These are phyloP conservation scores for Globisporangium acanthophoron DNA, from an alignment of 352 stramenopile species.

Conservation along the genomic window DNA sequence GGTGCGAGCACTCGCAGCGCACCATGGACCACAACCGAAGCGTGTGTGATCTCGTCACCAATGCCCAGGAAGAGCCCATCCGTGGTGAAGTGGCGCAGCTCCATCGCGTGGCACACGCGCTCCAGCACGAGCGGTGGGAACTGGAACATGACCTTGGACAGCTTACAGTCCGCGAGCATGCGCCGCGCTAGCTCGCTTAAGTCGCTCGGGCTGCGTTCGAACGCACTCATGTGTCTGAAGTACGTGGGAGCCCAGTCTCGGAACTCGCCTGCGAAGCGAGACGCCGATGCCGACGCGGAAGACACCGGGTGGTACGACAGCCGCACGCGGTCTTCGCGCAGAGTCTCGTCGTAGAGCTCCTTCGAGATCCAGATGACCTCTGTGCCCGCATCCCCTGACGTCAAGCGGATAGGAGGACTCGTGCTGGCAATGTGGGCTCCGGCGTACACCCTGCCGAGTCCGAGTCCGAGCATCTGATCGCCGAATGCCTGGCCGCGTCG, in stretches of 20 bases:
- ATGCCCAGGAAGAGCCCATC: constrained; percentile 13
- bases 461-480: constrained; percentile 49
- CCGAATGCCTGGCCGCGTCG: constrained; percentile 40
- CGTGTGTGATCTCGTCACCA: constrained; percentile 18
- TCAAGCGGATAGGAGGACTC: constrained; percentile 22
- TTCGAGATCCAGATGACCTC: constrained; percentile 41
- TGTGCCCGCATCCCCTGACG: constrained; percentile 32
- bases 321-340: constrained; percentile 35
- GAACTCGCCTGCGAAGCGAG: constrained; percentile 5
- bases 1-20: constrained; percentile 9
- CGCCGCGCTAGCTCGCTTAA: constrained; percentile 9
- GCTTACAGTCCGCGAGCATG: constrained; percentile 25
- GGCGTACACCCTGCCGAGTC: constrained; percentile 17
- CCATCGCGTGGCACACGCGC: constrained; percentile 37
- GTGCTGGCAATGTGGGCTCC: constrained; percentile 7
- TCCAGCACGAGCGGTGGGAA: constrained; percentile 52
- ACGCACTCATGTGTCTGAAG: neutral
- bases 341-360: constrained; percentile 26
- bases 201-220: constrained; percentile 7
- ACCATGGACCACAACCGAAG: constrained; percentile 36
- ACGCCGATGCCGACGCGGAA: neutral
- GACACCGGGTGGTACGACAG: constrained; percentile 29
- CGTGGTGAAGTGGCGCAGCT: constrained; percentile 22
- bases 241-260: constrained; percentile 8
- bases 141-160: constrained; percentile 46